Conservation (phyloP, 1,284 basidiomycete species). For the Ceratobasidium sp. region DNA sequence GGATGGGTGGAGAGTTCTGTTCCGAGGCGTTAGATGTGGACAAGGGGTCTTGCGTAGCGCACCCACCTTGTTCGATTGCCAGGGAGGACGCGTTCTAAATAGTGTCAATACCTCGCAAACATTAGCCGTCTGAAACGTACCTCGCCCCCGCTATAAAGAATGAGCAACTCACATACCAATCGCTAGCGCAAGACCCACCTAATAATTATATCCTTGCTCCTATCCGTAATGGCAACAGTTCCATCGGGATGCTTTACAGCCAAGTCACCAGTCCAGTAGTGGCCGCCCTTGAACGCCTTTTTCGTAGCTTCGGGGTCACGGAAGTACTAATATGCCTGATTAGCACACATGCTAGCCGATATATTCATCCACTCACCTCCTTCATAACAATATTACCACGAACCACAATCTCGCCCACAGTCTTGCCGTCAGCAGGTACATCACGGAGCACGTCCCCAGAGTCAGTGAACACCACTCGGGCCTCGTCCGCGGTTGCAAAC, state of each 20-base stretch:
- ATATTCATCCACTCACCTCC: constrained; percentile 60
- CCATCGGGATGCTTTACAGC: constrained; percentile 84
- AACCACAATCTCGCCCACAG: constrained; percentile 83
- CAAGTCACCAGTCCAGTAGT: constrained; percentile 84
- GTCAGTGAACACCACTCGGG: constrained; percentile 69
- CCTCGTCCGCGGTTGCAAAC: constrained; percentile 76
- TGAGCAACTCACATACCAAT: background rate
- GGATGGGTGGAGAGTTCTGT: constrained; percentile 79
- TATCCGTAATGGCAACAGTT: constrained; percentile 69
- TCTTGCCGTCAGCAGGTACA: constrained; percentile 80
- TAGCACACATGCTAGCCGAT: background rate
- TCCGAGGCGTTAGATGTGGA: background rate
- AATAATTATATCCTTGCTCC: constrained; percentile 84
- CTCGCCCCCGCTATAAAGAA: constrained; percentile 68
- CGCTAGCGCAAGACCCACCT: background rate
- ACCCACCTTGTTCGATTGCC: constrained; percentile 79
- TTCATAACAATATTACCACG: constrained; percentile 89
- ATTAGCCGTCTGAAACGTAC: constrained; percentile 50
- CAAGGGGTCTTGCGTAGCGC: background rate
- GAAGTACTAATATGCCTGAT: constrained; percentile 64
- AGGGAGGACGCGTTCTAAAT: constrained; percentile 82
- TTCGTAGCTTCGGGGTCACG: constrained; percentile 76
- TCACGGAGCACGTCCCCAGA: constrained; percentile 64
- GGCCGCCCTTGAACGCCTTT: constrained; percentile 79
- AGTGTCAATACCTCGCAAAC: constrained; percentile 1